A percentile compares a stretch with the other conserved stretches of the same genome.
Conservation (phyloP, 495 filamentous ascomycete species). For the Aspergillus biplanus region DNA sequence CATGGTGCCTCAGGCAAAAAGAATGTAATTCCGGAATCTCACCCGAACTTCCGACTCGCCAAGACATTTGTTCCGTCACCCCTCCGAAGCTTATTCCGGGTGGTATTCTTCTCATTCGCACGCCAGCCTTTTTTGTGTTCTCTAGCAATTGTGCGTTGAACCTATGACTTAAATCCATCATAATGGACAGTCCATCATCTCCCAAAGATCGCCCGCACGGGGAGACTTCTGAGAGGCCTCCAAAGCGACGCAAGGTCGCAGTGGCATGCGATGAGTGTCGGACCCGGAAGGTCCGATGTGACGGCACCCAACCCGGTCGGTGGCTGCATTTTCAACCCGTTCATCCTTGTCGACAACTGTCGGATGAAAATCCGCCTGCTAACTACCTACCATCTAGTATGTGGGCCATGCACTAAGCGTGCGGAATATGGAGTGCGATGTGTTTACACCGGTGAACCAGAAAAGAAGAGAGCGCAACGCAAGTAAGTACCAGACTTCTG, state of each 20-base stretch:
- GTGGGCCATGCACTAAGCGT: constrained; percentile 40
- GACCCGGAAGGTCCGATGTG: constrained; percentile 40
- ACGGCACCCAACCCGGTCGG: constrained; percentile 44
- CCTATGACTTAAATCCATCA: background rate
- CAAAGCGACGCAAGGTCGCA: constrained; percentile 41
- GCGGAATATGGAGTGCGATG: constrained; percentile 28
- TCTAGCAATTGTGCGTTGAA: background rate
- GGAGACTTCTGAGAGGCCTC: background rate
- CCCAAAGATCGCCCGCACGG: background rate
- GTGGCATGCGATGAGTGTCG: constrained; percentile 47
- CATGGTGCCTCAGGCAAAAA: background rate
- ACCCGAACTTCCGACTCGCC: background rate
- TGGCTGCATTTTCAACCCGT: background rate
- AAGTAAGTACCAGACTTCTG: constrained; percentile 21
- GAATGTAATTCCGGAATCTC: background rate
- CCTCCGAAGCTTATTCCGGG: background rate
- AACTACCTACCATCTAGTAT: constrained; percentile 29
- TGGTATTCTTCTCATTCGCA: background rate
- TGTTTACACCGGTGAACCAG: constrained; percentile 38
- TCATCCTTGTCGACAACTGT: background rate
- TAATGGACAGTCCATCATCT: constrained; percentile 10
- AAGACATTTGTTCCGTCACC: background rate
- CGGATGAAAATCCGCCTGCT: constrained; percentile 26
- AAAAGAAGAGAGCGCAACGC: constrained; percentile 36
- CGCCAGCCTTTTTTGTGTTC: background rate